A percentile compares a stretch with the other conserved stretches of the same genome.
Evolutionary conservation across 176 grass and related monocot species (phyloP).

Genomic region (Saccharum spontaneum): DNA sequence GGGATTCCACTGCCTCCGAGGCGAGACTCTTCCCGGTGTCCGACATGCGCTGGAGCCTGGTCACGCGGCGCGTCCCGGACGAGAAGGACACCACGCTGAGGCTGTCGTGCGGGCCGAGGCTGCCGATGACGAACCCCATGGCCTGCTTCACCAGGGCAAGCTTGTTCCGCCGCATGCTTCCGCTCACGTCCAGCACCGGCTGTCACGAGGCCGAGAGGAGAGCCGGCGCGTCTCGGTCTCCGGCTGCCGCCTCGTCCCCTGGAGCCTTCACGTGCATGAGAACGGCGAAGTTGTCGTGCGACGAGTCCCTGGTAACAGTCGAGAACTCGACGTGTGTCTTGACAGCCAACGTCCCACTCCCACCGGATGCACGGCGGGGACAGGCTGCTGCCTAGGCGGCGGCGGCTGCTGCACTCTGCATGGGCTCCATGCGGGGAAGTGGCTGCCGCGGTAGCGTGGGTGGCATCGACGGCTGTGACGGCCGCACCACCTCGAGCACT

Average conservation of each 20-base stretch:
- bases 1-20: slow-evolving; percentile 34
- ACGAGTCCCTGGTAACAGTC: slow-evolving; percentile 24
- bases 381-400: neutral
- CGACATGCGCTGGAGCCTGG: slow-evolving; percentile 55
- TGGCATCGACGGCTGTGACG: neutral
- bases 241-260: neutral
- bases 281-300: slow-evolving; percentile 46
- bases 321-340: slow-evolving; percentile 49
- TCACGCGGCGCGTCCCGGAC: slow-evolving; percentile 38
- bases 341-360: slow-evolving; percentile 22
- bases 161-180: slow-evolving; percentile 57
- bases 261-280: slow-evolving; percentile 62
- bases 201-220: slow-evolving; percentile 55
- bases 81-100: slow-evolving; percentile 69
- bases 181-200: slow-evolving; percentile 70
- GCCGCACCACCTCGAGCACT: too few relatives aligned
- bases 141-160: slow-evolving; percentile 57
- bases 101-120: slow-evolving; percentile 57
- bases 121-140: slow-evolving; percentile 70
- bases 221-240: slow-evolving; percentile 5
- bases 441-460: neutral
- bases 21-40: slow-evolving; percentile 19
- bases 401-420: neutral
- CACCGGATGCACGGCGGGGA: neutral
- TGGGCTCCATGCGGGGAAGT: neutral